Conservation (phyloP, 176 grass and related monocot species). For the Pontederia paniculata region DNA sequence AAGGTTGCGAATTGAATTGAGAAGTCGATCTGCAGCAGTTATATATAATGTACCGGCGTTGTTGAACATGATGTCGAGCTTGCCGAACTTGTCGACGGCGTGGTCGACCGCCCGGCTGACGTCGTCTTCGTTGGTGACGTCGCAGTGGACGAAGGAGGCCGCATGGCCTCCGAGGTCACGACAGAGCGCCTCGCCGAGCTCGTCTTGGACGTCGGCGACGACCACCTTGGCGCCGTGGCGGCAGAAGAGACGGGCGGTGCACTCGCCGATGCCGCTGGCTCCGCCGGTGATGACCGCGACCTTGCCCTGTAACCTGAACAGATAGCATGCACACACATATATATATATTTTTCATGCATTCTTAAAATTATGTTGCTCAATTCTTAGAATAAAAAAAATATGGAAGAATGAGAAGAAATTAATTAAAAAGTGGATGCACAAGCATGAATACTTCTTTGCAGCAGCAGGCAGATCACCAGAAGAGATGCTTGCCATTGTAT, state of each 20-base stretch:
- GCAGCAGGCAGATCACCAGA: neutral
- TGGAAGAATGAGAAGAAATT: neutral
- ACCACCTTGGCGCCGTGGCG: constrained; percentile 28
- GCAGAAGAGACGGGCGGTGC: constrained; percentile 21
- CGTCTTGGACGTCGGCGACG: constrained; percentile 28
- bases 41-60: constrained; percentile 11
- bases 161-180: constrained; percentile 1
- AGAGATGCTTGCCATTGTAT: constrained; percentile 7
- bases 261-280: constrained; percentile 27
- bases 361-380: too few species aligned
- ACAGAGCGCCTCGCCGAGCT: constrained; percentile 14
- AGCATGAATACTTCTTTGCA: constrained; percentile 5
- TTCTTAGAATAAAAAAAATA: neutral
- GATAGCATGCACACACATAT: too few species aligned
- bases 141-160: constrained; percentile 22
- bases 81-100: constrained; percentile 18
- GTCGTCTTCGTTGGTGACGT: constrained; percentile 24
- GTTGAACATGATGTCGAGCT: constrained; percentile 42
- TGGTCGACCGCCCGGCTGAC: constrained; percentile 18
- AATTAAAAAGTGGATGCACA: too few species aligned
- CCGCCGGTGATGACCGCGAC: constrained; percentile 28
- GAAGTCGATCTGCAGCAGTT: neutral
- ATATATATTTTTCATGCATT: neutral
- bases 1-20: too few species aligned
- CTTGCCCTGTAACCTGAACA: constrained; percentile 20